A percentile compares a stretch with the other conserved stretches of the same genome.
Conservation (phyloP, 345 rosid genomes). For the Eucalyptus grandis region DNA sequence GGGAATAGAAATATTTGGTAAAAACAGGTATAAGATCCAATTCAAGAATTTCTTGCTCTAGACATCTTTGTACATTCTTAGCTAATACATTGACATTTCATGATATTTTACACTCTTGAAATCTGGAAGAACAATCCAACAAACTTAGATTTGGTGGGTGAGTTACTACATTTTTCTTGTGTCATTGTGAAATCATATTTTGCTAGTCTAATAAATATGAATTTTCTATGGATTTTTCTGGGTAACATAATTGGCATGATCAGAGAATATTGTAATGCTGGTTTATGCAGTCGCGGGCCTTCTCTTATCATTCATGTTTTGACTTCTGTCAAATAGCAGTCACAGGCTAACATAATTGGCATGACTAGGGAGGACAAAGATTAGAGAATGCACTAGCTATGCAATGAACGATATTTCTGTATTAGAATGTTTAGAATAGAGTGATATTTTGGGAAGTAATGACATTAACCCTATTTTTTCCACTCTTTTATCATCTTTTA, state of each 20-base stretch:
- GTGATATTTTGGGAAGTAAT: neutral
- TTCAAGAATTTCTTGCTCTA: neutral
- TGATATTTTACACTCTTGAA: neutral
- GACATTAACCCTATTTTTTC: neutral
- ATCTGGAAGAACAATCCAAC: neutral
- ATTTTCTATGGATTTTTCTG: neutral
- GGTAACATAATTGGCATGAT: neutral
- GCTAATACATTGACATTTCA: neutral
- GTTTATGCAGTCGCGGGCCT: neutral
- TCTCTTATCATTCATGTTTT: neutral
- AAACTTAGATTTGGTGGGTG: neutral
- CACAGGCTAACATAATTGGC: too few relatives aligned
- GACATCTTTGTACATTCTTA: neutral
- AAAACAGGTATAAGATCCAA: conserved; percentile 58
- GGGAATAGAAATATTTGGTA: conserved; percentile 96
- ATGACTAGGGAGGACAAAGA: neutral
- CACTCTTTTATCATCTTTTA: neutral
- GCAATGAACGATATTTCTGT: neutral
- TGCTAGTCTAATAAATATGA: neutral
- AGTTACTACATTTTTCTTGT: neutral
- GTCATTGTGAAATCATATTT: neutral
- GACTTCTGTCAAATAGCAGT: neutral
- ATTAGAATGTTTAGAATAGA: neutral
- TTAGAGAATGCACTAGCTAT: neutral
- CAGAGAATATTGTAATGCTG: neutral